phyloP scores from a whole-genome alignment of 78 protist species.

The Dictyostelium purpureum region DNA sequence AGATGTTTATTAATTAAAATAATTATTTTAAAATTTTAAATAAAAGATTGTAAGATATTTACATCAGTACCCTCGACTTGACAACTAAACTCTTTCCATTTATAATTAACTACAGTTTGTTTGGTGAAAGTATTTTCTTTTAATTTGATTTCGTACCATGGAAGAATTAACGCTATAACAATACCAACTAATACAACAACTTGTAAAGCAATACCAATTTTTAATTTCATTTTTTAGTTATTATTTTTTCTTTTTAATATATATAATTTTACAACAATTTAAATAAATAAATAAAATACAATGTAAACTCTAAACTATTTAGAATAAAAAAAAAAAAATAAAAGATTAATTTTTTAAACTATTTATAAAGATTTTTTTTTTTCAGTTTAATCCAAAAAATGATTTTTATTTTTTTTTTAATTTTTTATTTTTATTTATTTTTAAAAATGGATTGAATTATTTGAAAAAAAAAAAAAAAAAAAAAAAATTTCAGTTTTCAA shows the following conservation, averaged over 20 bases:
- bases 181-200: slow-evolving; percentile 32
- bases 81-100: slow-evolving; percentile 26
- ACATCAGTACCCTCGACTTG: not conserved
- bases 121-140: not conserved
- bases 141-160: slow-evolving; percentile 17
- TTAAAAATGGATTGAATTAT: too few species aligned
- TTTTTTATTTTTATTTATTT: too few species aligned
- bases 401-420: too few species aligned
- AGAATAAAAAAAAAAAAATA: too few species aligned
- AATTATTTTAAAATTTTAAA: not conserved
- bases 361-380: too few species aligned
- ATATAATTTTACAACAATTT: too few species aligned
- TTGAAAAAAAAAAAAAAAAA: too few species aligned
- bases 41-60: not conserved
- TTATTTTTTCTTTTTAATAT: not conserved
- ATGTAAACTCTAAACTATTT: too few species aligned
- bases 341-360: too few species aligned
- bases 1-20: not conserved
- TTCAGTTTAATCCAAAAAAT: too few species aligned
- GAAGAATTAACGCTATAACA: not conserved
- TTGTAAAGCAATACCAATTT: slow-evolving; percentile 48
- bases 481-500: too few species aligned
- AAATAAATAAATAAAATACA: too few species aligned
- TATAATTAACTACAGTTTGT: not conserved
- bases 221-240: slow-evolving; percentile 50